phyloP scores from a whole-genome alignment of 1,284 basidiomycete species.

The Neolentinus lepideus region DNA sequence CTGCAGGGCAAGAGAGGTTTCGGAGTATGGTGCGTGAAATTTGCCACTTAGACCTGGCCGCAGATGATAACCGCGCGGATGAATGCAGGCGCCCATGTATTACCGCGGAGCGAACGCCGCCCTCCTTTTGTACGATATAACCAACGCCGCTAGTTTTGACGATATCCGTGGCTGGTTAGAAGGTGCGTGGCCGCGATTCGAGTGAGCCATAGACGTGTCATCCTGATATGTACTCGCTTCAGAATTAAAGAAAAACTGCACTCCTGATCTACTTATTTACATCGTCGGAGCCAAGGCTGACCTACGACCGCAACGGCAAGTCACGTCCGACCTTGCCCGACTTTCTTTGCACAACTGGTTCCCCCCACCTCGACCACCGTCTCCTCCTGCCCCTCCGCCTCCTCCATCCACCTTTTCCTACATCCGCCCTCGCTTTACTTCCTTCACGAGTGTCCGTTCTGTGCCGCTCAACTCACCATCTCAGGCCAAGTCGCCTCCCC shows the following conservation, averaged over 20 bases:
- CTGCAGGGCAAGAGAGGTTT: conserved; percentile 96
- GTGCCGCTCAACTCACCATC: conserved; percentile 34
- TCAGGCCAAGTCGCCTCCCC: conserved; percentile 17
- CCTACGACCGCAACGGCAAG: conserved; percentile 60
- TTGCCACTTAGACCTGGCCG: conserved; percentile 5
- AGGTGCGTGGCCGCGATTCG: conserved; percentile 37
- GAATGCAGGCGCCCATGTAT: conserved; percentile 88
- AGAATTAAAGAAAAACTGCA: conserved; percentile 89
- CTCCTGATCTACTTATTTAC: conserved; percentile 80
- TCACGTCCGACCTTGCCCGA: conserved; percentile 75
- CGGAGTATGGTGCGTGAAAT: conserved; percentile 75
- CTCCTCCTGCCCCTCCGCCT: conserved; percentile 51
- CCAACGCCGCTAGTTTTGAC: conserved; percentile 83
- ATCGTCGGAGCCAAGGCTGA: conserved; percentile 90
- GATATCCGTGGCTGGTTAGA: conserved; percentile 93
- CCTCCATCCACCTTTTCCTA: conserved; percentile 68
- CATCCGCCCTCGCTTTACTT: conserved; percentile 80
- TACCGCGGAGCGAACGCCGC: conserved; percentile 98
- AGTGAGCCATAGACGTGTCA: conserved; percentile 2
- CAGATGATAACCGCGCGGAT: background rate
- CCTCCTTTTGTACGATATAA: conserved; percentile 96
- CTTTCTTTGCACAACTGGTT: conserved; percentile 80
- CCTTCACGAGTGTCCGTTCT: conserved; percentile 68
- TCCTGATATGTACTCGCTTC: conserved; percentile 6
- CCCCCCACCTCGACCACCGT: conserved; percentile 63